Conservation (phyloP, 495 filamentous ascomycete species). For the Pseudomonodictys pantanalensis region DNA sequence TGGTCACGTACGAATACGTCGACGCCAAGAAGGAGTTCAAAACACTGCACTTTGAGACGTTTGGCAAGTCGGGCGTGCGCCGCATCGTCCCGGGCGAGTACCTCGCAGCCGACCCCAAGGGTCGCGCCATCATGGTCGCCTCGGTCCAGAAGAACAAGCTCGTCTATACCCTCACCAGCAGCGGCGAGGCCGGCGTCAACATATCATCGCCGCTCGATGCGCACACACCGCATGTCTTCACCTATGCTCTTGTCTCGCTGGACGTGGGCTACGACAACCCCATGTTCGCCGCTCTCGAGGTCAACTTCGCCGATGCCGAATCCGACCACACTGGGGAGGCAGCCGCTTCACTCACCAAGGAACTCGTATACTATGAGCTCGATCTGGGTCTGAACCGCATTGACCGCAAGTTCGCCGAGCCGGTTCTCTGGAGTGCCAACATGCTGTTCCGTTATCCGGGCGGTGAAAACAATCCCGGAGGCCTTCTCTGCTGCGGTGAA, state of each 20-base stretch:
- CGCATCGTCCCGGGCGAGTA: constrained; percentile 94
- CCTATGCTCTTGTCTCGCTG: constrained; percentile 79
- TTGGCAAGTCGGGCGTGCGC: constrained; percentile 94
- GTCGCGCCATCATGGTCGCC: constrained; percentile 88
- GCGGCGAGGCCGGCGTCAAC: constrained; percentile 87
- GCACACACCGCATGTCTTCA: constrained; percentile 88
- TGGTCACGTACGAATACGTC: constrained; percentile 89
- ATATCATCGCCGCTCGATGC: constrained; percentile 98
- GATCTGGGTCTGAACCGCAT: constrained; percentile 97
- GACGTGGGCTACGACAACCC: constrained; percentile 98
- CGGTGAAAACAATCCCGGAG: constrained; percentile 87
- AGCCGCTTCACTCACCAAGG: constrained; percentile 77
- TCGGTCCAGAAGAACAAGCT: constrained; percentile 99
- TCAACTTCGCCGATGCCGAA: constrained; percentile 88
- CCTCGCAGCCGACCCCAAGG: constrained; percentile 90
- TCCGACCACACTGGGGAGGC: constrained; percentile 86
- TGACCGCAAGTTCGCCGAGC: constrained; percentile 90
- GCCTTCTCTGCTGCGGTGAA: constrained; percentile 90
- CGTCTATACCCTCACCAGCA: constrained; percentile 96
- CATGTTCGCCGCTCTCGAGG: constrained; percentile 88
- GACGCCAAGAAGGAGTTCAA: constrained; percentile 83
- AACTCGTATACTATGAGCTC: constrained; percentile 93
- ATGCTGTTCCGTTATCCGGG: constrained; percentile 95
- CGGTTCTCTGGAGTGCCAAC: constrained; percentile 84
- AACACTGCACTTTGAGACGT: constrained; percentile 90